Evolutionary conservation across 2,329 filamentous ascomycete species (phyloP).

Genomic region (Paecilomyces sp.): DNA sequence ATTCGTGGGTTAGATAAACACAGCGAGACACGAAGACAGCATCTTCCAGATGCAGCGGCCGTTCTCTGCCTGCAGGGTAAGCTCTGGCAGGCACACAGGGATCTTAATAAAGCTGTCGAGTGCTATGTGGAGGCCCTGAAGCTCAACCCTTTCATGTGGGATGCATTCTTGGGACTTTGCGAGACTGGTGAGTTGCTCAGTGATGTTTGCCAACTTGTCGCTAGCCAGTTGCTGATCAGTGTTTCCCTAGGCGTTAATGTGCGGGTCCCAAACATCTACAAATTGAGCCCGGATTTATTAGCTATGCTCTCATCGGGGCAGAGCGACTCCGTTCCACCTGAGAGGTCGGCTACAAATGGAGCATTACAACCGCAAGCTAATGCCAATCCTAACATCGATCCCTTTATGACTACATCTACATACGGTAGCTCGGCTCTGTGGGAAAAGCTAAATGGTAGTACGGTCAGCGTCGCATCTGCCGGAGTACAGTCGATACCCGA

Average conservation of each 20-base stretch:
- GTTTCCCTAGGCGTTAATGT: conserved; percentile 62
- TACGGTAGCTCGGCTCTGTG: conserved; percentile 39
- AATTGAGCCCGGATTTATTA: conserved; percentile 58
- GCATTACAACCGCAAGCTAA: conserved; percentile 31
- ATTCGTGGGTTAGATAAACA: conserved; percentile 51
- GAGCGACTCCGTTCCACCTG: conserved; percentile 22
- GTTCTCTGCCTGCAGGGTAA: conserved; percentile 81
- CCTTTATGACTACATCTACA: conserved; percentile 30
- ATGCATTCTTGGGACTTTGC: conserved; percentile 83
- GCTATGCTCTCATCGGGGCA: conserved; percentile 36
- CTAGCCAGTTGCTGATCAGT: neutral
- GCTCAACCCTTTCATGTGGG: conserved; percentile 94
- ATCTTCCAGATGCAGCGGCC: conserved; percentile 74
- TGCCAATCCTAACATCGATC: conserved; percentile 31
- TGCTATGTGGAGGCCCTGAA: conserved; percentile 86
- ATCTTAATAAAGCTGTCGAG: conserved; percentile 74
- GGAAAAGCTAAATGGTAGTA: conserved; percentile 43
- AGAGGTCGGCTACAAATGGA: conserved; percentile 24
- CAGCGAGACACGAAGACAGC: conserved; percentile 65
- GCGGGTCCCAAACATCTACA: conserved; percentile 80
- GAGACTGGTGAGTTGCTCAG: conserved; percentile 53
- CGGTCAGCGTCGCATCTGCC: conserved; percentile 32
- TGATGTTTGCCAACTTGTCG: neutral
- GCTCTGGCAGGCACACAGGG: conserved; percentile 70
- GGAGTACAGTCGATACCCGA: conserved; percentile 39